Conservation (phyloP, 345 rosid genomes). For the Eucalyptus grandis region DNA sequence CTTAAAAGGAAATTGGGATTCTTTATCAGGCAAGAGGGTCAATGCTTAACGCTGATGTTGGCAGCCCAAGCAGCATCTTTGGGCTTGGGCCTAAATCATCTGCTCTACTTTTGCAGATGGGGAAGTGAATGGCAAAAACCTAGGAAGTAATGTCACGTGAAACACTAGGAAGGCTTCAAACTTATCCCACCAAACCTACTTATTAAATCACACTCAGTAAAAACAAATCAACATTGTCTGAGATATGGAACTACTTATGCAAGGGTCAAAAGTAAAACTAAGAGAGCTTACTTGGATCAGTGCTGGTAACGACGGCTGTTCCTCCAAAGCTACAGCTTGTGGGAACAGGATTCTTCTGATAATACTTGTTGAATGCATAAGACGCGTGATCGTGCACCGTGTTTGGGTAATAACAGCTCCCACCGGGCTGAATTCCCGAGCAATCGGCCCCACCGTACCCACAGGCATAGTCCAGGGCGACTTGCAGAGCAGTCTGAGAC, state of each 20-base stretch:
- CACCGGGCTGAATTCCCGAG: conserved; percentile 44
- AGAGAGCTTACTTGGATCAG: conserved; percentile 67
- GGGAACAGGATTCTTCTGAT: conserved; percentile 62
- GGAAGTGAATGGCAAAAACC: not conserved
- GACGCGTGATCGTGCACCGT: conserved; percentile 64
- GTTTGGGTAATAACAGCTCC: conserved; percentile 54
- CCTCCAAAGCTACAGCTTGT: conserved; percentile 84
- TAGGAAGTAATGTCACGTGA: not conserved
- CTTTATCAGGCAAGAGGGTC: not conserved
- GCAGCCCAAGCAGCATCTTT: not conserved
- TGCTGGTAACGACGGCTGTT: conserved; percentile 63
- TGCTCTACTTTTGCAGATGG: not conserved
- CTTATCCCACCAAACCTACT: not conserved
- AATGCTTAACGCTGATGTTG: not conserved
- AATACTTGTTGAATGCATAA: conserved; percentile 68
- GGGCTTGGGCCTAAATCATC: not conserved
- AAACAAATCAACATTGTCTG: not conserved
- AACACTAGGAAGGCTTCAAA: not conserved
- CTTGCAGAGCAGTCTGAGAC: conserved; percentile 48
- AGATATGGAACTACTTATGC: not conserved
- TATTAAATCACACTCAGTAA: not conserved
- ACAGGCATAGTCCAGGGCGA: conserved; percentile 83
- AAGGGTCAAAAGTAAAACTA: not conserved
- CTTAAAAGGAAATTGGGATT: not conserved
- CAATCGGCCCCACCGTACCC: conserved; percentile 82